These are phyloP conservation scores for Plasmodium relictum DNA, from an alignment of 169 alveolate species.

Conservation along the genomic window DNA sequence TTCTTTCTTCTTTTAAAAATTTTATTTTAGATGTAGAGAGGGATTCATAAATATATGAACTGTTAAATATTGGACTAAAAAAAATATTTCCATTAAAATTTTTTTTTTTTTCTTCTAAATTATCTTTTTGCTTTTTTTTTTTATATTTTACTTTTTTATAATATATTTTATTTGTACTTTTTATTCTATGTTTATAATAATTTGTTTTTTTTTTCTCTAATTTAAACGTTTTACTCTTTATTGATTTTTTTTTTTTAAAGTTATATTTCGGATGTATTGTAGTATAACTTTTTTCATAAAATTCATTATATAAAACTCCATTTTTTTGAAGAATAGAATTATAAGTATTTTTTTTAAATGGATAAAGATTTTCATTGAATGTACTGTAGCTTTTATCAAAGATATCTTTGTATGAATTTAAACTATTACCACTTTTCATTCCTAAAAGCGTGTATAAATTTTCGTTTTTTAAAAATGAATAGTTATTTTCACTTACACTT, in stretches of 20 bases:
- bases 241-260: conserved; percentile 3
- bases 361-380: no score
- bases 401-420: background rate
- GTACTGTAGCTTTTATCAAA: no score
- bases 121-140: background rate
- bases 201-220: conserved; percentile 7
- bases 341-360: no score
- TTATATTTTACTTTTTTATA: background rate
- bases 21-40: background rate
- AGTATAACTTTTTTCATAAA: background rate
- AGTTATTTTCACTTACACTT: background rate
- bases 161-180: background rate
- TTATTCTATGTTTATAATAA: background rate
- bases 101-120: background rate
- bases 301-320: no score
- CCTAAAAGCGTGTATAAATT: background rate
- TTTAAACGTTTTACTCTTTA: conserved; percentile 21
- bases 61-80: background rate
- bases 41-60: background rate
- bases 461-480: background rate
- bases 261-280: background rate
- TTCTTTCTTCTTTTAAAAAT: no score
- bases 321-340: no score
- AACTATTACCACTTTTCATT: background rate
- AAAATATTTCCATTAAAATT: background rate